Evolutionary conservation across 2,329 filamentous ascomycete species (phyloP), one percentile per base, ranked within the genome.

Genomic region (Elsinoe fawcettii): DNA sequence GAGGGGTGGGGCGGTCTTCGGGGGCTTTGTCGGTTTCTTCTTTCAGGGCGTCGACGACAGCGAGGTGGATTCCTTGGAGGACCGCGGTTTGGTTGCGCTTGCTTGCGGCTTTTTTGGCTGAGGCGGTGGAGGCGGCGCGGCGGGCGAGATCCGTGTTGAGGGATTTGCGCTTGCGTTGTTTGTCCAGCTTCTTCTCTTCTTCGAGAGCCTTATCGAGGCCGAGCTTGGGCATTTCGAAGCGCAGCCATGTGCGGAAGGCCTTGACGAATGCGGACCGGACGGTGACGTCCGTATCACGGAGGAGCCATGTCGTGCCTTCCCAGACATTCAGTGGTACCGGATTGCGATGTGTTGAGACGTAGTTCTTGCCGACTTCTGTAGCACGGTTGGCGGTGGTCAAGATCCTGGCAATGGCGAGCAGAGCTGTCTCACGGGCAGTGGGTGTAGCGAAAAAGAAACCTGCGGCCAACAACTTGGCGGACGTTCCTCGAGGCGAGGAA

Each of bases 281-380:
- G 30, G 83, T 79, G 30, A 83, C 83, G 65, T 91, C 86, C 0
- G 83, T 79, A 66, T 96, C 92, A 36, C 87, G 84, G 18, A 97
- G 75, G 44, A 97, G 81, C 88, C 90, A 96, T 60, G 96, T 90
- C 0, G 91, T 96, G n/a, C 89, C 90, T 70, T 97, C 91, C 93
- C 93, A 99, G 0, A 91, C 87, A 56, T 87, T 81, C 7, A 95
- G 78, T 0, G 88, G 85, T 0, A 93, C 80, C 27, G 81, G 81
- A 23, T 71, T 73, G 77, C 79, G 67, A 78, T 83, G 62, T 79
- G 80, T 63, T 75, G 77, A 59, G 79, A 74, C 63, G 32, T 56
- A 56, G 79, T 82, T 20, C 78, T 80, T 62, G 79, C 80, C 41
- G 80, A 80, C 59, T 43, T 46, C 51, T 16, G 63, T 62, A 5